Conservation (phyloP, 208 protist species). For the Acanthamoeba divionensis region DNA sequence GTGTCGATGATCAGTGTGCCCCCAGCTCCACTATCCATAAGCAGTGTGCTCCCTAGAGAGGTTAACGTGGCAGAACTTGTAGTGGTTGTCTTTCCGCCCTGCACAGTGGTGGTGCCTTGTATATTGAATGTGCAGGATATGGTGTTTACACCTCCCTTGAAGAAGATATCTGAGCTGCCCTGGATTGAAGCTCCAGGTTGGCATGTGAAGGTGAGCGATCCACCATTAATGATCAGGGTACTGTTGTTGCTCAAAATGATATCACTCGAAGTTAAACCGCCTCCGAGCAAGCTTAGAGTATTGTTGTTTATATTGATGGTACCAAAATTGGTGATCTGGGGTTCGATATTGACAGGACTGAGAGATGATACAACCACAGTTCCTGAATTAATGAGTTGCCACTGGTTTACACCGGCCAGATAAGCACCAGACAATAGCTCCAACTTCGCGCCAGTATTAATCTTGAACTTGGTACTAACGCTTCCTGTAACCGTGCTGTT, state of each 20-base stretch:
- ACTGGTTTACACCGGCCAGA: neutral
- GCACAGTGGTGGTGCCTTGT: constrained; percentile 10
- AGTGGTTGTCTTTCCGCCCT: constrained; percentile 8
- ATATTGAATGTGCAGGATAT: neutral
- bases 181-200: neutral
- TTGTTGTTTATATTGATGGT: neutral
- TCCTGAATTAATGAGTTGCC: neutral
- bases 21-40: too few relatives aligned
- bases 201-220: neutral
- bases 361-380: neutral
- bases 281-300: neutral
- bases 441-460: neutral
- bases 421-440: neutral
- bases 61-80: neutral
- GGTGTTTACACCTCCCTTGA: neutral
- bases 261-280: neutral
- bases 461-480: neutral
- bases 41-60: neutral
- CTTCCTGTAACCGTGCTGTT: neutral
- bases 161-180: neutral
- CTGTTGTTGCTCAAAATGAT: neutral
- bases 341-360: neutral
- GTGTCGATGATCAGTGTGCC: constrained; percentile 12
- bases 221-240: neutral
- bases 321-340: neutral